A percentile compares a stretch with the other conserved stretches of the same genome.
These are phyloP conservation scores for Malus orientalis DNA, from an alignment of 306 rosid genomes.

Conservation along the genomic window DNA sequence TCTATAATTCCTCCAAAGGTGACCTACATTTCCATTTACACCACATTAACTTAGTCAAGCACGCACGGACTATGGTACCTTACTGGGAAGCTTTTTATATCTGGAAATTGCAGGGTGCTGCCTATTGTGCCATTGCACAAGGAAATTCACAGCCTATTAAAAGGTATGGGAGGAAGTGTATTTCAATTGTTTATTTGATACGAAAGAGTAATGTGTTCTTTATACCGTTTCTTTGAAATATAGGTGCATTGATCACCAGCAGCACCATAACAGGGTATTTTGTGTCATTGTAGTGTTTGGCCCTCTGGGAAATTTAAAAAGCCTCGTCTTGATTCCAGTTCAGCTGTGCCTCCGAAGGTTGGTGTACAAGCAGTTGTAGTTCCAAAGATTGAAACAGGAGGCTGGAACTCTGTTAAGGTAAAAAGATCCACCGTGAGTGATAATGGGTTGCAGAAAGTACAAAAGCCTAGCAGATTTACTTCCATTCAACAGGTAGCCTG, in stretches of 20 bases:
- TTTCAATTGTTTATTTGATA: not conserved
- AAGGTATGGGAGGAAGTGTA: conserved; percentile 34
- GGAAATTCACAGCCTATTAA: conserved; percentile 33
- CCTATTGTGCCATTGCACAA: conserved; percentile 16
- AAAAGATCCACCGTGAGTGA: conserved; percentile 30
- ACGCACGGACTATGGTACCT: conserved; percentile 7
- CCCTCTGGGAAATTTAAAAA: not conserved
- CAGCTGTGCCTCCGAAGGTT: conserved; percentile 26
- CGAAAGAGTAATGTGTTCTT: not conserved
- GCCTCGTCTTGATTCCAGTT: conserved; percentile 40
- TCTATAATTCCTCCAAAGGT: conserved; percentile 50
- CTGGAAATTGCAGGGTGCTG: conserved; percentile 44
- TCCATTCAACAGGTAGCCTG: conserved; percentile 35
- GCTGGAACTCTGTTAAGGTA: conserved; percentile 65
- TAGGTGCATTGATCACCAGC: not conserved
- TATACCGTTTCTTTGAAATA: not conserved
- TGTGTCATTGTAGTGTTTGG: too few species aligned
- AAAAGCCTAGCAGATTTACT: conserved; percentile 27
- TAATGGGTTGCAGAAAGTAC: conserved; percentile 30
- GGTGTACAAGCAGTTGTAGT: conserved; percentile 26
- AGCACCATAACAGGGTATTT: not conserved
- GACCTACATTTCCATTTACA: conserved; percentile 7
- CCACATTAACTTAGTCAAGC: conserved; percentile 1
- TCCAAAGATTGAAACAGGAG: conserved; percentile 44
- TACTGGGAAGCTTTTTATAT: conserved; percentile 2